Evolutionary conservation across 805 yeast genomes (phyloP), one percentile per base, ranked within the genome.

Genomic region (Candida orba): DNA sequence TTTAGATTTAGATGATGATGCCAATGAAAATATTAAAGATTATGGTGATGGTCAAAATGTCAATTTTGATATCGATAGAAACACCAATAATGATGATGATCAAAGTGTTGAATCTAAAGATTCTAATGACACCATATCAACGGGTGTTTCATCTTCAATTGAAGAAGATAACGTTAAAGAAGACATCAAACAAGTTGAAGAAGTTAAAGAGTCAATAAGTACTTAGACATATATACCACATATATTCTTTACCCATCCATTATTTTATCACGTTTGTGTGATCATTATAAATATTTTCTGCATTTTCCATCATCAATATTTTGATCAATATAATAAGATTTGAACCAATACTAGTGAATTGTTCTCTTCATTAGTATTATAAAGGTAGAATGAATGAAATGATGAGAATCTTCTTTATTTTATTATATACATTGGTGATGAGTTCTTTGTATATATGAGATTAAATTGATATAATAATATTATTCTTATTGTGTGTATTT

Each of bases 51-150:
- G 48, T 42, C 14, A 37, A 32, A 43, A 45, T 20, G 33, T 17
- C n/a, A 65, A 67, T 40, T 68, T 68, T 46, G 67, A 60, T 14
- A 49, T 54, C 10, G 67, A 60, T 14, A 49, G 54, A 8, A 47
- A 46, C 24, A 30, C 17, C 32, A 47, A 40, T 36, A 43, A 50
- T 34, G 59, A 42, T 52, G 59, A 67, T 64, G 37, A 68, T 52
- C 35, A 41, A 29, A 37, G 41, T 36, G 23, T 33, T 33, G 43
- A 35, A 25, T 36, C 46, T 2, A 42, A 32, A 36, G 32, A 36
- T 22, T 38, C 43, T 8, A 34, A 39, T 27, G 39, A 27, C n/a
- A 22, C 40, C 4, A 44, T 29, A 32, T 36, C 43, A 7, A 34
- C 41, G 7, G 29, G 25, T 10, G 39, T 41, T 8, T 36, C 45